Evolutionary conservation across 495 filamentous ascomycete species (phyloP).

Genomic region (Penicillium odoratum): DNA sequence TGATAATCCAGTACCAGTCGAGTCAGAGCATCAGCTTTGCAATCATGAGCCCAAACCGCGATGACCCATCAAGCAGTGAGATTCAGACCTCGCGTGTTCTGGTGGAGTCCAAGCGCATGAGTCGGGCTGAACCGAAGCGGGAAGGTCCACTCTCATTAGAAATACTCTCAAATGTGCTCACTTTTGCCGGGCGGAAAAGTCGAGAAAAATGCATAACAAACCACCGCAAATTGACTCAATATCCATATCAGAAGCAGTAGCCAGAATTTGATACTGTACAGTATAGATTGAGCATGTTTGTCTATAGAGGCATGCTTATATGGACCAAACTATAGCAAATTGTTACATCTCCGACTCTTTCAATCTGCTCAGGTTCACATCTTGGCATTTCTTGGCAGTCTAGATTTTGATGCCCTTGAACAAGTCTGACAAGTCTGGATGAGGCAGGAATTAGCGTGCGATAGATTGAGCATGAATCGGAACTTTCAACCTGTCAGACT

Average conservation of each 20-base stretch:
- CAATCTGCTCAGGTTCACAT: not conserved
- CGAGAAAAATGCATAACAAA: not conserved
- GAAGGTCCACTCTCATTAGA: conserved; percentile 9
- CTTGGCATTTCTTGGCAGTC: not conserved
- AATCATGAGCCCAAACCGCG: not conserved
- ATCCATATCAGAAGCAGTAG: not conserved
- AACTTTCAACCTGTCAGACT: not conserved
- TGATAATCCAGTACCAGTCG: not conserved
- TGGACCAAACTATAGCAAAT: not conserved
- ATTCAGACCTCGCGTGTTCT: not conserved
- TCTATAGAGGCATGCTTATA: not conserved
- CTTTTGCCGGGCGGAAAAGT: conserved; percentile 1
- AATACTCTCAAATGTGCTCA: conserved; percentile 22
- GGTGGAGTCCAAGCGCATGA: not conserved
- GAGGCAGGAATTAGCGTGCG: conserved; percentile 1
- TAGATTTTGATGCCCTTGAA: not conserved
- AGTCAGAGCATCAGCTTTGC: not conserved
- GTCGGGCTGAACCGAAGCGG: conserved; percentile 5
- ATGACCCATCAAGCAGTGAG: not conserved
- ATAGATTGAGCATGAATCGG: conserved; percentile 6
- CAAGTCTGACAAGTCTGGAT: too few species aligned
- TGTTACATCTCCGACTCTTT: not conserved
- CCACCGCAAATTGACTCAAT: conserved; percentile 2
- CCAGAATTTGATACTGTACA: not conserved
- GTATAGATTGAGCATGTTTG: not conserved